Conservation (phyloP, 805 yeast species). For the Yamadazyma insecticola region DNA sequence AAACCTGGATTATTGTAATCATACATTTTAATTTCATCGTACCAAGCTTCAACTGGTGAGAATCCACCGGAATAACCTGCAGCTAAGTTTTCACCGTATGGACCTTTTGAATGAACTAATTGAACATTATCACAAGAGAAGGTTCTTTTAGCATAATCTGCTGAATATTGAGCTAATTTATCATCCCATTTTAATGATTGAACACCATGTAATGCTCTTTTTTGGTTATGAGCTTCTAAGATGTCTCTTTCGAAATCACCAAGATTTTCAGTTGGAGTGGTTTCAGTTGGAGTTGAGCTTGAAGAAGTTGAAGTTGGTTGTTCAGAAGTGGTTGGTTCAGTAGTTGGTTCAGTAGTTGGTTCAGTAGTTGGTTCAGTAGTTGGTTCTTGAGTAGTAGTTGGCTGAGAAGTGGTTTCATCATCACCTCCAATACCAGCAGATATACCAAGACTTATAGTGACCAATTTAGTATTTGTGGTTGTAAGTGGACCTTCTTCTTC, state of each 20-base stretch:
- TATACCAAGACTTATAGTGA: slow-evolving; percentile 7
- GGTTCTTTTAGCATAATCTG: slow-evolving; percentile 45
- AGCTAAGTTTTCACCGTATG: slow-evolving; percentile 77
- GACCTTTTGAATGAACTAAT: slow-evolving; percentile 59
- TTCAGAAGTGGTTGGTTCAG: slow-evolving; percentile 10
- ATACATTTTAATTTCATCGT: slow-evolving; percentile 56
- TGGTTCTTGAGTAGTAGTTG: slow-evolving; percentile 6
- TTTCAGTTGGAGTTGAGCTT: slow-evolving; percentile 13
- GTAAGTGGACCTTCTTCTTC: slow-evolving; percentile 7
- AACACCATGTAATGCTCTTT: slow-evolving; percentile 34
- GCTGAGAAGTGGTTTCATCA: slow-evolving; percentile 1
- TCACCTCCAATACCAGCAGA: slow-evolving; percentile 2
- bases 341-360: slow-evolving; percentile 10
- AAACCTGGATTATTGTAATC: slow-evolving; percentile 49
- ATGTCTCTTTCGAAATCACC: slow-evolving; percentile 23
- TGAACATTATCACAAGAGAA: slow-evolving; percentile 56
- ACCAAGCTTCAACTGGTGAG: slow-evolving; percentile 70
- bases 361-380: slow-evolving; percentile 5
- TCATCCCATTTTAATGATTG: slow-evolving; percentile 28
- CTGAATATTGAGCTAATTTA: slow-evolving; percentile 30
- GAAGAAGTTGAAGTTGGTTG: slow-evolving; percentile 9
- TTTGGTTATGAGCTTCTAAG: slow-evolving; percentile 30
- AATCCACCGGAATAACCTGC: slow-evolving; percentile 56
- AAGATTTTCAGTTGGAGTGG: slow-evolving; percentile 11
- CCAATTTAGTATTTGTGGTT: slow-evolving; percentile 6